These are phyloP conservation scores for Digitaria exilis DNA, from an alignment of 202 grass and related monocot genomes.

Conservation along the genomic window DNA sequence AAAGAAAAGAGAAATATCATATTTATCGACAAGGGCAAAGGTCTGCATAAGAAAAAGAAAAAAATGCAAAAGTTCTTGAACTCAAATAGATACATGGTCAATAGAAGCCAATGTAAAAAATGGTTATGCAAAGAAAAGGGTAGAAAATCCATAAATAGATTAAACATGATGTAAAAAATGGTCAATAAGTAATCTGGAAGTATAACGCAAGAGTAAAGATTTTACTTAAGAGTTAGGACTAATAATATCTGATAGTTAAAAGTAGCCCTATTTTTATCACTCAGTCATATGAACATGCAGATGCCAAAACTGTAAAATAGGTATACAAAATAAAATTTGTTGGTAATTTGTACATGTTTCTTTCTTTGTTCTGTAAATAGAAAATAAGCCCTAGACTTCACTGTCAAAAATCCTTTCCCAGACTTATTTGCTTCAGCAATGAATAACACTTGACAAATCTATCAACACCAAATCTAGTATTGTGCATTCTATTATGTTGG, in stretches of 20 bases:
- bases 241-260: neutral
- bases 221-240: neutral
- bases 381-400: neutral
- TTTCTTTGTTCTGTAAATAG: neutral
- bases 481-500: conserved; percentile 40
- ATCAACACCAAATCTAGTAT: conserved; percentile 49
- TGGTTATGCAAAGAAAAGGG: neutral
- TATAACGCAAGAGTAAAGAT: neutral
- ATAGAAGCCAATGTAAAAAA: neutral
- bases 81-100: neutral
- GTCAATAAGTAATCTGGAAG: neutral
- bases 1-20: neutral
- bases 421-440: conserved; percentile 44
- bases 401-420: neutral
- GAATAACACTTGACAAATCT: conserved; percentile 47
- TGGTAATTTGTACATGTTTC: neutral
- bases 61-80: neutral
- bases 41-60: neutral
- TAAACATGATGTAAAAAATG: neutral
- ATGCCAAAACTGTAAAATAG: neutral
- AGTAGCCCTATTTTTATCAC: neutral
- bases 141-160: neutral
- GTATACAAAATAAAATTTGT: neutral
- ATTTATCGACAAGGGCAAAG: conserved; percentile 19
- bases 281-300: neutral